Base-by-base conservation (phyloP, 139 green algal species). In the Picochlorum sp. region DNA sequence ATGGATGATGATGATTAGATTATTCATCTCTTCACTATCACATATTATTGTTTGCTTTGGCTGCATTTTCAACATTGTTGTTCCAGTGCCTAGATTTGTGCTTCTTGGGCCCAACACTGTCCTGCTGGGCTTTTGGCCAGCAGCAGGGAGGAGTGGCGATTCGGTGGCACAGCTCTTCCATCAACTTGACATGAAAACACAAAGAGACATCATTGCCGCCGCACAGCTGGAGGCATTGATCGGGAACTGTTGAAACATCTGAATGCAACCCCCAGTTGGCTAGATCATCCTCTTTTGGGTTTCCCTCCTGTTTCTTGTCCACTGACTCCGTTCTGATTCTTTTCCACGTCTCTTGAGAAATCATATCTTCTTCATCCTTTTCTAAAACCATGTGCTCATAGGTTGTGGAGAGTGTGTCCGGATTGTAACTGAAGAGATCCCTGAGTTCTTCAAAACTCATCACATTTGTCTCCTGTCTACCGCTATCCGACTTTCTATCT, bases 221-320 rank as follows among this genome's bases (percentile, higher is more conserved):
- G 4, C 79, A 68, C 1, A 62, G 54, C 34, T 72, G 66, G 60
- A 85, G 74, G 20, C 79, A 75, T 75, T 95, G 28, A 70, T 98
- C 93, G 2, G 90, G 86, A 57, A 96, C 79, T 1, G 75, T 94
- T 23, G 66, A 66, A 5, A 71, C 59, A 57, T 21, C 63, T 52
- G 72, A 68, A 75, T 99, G 94, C 68, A 96, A 92, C 13, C 72
- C 91, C 91, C 93, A 99, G 61, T 68, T 65, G 23, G 76, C 61
- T 57, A 99, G 76, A 65, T 98, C 88, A 65, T 97, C 90, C 70
- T 98, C 92, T 8, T 73, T 63, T 7, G 92, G 90, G 24, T 82
- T 75, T 16, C 87, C 93, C 8, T 83, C 74, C 85, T 98, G 87
- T 15, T 44, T 9, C 45, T 47, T 15, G 38, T 28, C 63, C 34